Base-by-base conservation (phyloP, 1,284 basidiomycete genomes). In the Clitocybe nebularis region DNA sequence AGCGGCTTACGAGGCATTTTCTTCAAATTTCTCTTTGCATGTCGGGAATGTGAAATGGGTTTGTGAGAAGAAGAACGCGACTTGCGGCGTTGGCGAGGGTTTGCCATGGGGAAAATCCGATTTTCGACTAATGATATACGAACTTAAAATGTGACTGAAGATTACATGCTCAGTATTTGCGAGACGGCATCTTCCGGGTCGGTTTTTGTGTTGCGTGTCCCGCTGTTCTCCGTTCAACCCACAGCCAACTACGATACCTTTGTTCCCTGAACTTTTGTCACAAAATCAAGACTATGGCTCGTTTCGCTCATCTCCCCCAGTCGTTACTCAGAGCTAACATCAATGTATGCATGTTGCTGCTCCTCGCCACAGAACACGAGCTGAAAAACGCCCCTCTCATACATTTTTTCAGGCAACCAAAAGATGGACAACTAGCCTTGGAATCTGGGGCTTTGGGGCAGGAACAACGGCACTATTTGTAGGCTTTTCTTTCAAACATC, bases 41-140 rank as follows among this genome's bases (percentile, higher is more conserved):
- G 74, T 41, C 71, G 72, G 13, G 86, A 84, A 51, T 84, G 82
- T 33, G 81, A 81, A 39, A 91, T 75, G 13, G 83, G 68, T 51
- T 69, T 79, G 59, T 91, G 74, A 6, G 79, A 70, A 16, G 79
- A 77, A 36, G 89, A 91, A 24, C 84, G 81, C 39, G 75, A 61
- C 67, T 93, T 93, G 49, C 84, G 76, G 48, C 89, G 75, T 67
- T 96, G 93, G 46, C 93, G 80, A 53, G 93, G 93, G 63, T 95
- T 96, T 41, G 87, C 91, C 93, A 97, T 96, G 5, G 11, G 21
- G 8, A 16, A n/a, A n/a, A n/a, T n/a, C n/a, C n/a, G n/a, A n/a
- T n/a, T n/a, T n/a, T n/a, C n/a, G n/a, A n/a, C n/a, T n/a, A n/a
- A n/a, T n/a, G n/a, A n/a, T 41, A 24, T 10, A 28, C 20, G 20